phyloP scores from a whole-genome alignment of 805 yeast species.

The Dipodascopsis tothii region DNA sequence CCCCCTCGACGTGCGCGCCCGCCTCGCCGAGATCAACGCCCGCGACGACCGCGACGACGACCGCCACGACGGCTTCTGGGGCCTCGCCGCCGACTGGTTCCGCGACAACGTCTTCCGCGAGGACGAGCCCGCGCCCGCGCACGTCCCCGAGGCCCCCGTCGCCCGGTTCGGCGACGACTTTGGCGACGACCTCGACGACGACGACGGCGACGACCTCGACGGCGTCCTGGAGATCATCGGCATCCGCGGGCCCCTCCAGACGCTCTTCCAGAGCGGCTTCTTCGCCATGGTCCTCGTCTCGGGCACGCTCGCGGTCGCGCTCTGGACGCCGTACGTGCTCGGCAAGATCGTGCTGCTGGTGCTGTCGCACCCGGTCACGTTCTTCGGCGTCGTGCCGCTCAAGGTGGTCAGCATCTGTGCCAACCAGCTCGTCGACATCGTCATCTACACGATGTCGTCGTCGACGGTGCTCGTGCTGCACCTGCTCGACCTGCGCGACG shows the following conservation, averaged over 20 bases:
- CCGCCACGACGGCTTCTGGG: slow-evolving; percentile 12
- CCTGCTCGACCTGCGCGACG: not conserved
- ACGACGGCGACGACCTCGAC: slow-evolving; percentile 26
- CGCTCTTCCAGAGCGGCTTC: slow-evolving; percentile 22
- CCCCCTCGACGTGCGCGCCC: no score
- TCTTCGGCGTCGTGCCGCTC: slow-evolving; percentile 8
- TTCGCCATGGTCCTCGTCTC: slow-evolving; percentile 21
- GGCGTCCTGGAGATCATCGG: slow-evolving; percentile 30
- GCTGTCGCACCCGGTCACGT: slow-evolving; percentile 11
- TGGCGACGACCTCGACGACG: slow-evolving; percentile 20
- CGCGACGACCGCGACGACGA: not conserved
- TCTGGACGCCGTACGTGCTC: slow-evolving; percentile 26
- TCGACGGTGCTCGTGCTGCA: not conserved
- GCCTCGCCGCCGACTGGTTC: slow-evolving; percentile 8
- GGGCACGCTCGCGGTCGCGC: slow-evolving; percentile 14
- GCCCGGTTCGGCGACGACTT: slow-evolving; percentile 5
- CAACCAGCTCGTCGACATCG: slow-evolving; percentile 13
- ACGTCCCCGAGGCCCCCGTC: not conserved
- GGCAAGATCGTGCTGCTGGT: slow-evolving; percentile 22
- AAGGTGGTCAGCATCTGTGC: slow-evolving; percentile 8
- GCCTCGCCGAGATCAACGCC: no score
- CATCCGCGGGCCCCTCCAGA: slow-evolving; percentile 24
- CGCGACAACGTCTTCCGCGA: slow-evolving; percentile 8
- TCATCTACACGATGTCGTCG: slow-evolving; percentile 5
- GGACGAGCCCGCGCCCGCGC: slow-evolving; percentile 4